Percentiles rank a stretch among this genome's conserved stretches.
phyloP scores from a whole-genome alignment of 2,329 filamentous ascomycete species.

The Fusarium palustre region DNA sequence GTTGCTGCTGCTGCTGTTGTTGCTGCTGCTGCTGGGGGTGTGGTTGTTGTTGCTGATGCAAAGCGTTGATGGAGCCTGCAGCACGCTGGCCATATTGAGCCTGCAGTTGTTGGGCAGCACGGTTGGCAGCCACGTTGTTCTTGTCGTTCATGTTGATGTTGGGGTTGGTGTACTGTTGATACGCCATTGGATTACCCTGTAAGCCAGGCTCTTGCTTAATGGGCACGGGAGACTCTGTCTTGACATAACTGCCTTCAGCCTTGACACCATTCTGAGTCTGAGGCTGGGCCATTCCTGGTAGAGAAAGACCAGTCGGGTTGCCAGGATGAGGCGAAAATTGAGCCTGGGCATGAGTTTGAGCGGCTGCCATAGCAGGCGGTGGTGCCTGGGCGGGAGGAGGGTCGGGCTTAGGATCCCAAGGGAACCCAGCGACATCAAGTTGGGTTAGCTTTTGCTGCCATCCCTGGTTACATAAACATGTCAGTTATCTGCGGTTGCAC shows the following conservation, averaged over 20 bases:
- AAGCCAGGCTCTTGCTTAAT: constrained; percentile 60
- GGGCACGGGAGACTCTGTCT: constrained; percentile 60
- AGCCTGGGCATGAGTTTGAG: constrained; percentile 48
- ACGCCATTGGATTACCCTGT: constrained; percentile 49
- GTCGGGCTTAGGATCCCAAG: constrained; percentile 91
- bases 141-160: constrained; percentile 47
- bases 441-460: constrained; percentile 94
- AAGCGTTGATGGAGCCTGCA: constrained; percentile 73
- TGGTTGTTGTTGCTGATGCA: constrained; percentile 57
- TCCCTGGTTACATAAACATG: constrained; percentile 66
- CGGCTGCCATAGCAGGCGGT: constrained; percentile 40
- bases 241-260: constrained; percentile 58
- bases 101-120: constrained; percentile 68
- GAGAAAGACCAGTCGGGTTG: constrained; percentile 45
- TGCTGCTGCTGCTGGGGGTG: constrained; percentile 43
- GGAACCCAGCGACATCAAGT: constrained; percentile 87
- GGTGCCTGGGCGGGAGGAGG: constrained; percentile 57
- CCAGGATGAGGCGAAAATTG: constrained; percentile 49
- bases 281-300: constrained; percentile 48
- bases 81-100: constrained; percentile 72
- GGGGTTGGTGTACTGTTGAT: constrained; percentile 49
- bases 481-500: constrained; percentile 34
- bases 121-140: constrained; percentile 61
- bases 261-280: constrained; percentile 55
- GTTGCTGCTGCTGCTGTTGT: constrained; percentile 16